phyloP scores from a whole-genome alignment of 257 asterid species.

The Ocimum tenuiflorum region DNA sequence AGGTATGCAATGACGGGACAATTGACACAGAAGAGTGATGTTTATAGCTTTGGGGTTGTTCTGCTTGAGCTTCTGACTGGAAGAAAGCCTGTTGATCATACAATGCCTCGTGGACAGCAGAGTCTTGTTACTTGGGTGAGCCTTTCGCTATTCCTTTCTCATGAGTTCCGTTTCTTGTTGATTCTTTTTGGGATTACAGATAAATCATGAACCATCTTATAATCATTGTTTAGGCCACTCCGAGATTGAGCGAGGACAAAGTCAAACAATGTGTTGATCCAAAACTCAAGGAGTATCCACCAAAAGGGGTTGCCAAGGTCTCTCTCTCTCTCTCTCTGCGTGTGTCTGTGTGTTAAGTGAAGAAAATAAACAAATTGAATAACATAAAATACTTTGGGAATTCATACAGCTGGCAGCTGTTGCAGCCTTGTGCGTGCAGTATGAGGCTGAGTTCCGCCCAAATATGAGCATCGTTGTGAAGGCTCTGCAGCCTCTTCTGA shows the following conservation, averaged over 20 bases:
- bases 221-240: conserved; percentile 57
- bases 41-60: conserved; percentile 87
- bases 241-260: conserved; percentile 86
- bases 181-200: background rate
- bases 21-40: conserved; percentile 87
- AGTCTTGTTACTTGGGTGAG: conserved; percentile 90
- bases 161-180: background rate
- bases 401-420: conserved; percentile 84
- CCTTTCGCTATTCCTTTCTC: background rate
- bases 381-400: conserved; percentile 15
- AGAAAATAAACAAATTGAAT: background rate
- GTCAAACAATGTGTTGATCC: conserved; percentile 89
- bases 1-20: conserved; percentile 97
- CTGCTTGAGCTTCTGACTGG: conserved; percentile 87
- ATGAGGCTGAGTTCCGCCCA: conserved; percentile 88
- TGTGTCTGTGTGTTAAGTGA: too few species aligned
- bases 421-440: conserved; percentile 87
- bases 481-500: conserved; percentile 79
- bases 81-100: conserved; percentile 89
- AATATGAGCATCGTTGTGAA: conserved; percentile 89
- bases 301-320: conserved; percentile 91
- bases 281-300: conserved; percentile 72
- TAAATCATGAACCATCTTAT: background rate
- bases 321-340: conserved; percentile 20
- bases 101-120: conserved; percentile 95